Conservation (phyloP, 176 grass and related monocot species). For the Oryza nivara region DNA sequence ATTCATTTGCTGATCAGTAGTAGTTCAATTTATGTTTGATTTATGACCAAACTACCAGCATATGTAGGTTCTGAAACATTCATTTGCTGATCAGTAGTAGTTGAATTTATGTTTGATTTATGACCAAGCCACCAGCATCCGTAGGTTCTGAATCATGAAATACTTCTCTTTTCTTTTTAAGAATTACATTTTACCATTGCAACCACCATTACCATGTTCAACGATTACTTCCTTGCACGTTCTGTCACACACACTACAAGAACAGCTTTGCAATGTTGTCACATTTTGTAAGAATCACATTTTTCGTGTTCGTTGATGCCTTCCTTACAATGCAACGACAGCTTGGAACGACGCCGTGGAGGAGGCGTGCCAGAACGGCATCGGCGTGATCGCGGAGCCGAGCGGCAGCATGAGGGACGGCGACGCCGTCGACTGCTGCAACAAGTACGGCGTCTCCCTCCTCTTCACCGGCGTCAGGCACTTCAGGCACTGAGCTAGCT, state of each 20-base stretch:
- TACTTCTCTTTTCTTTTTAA: not conserved
- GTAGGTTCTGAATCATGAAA: not conserved
- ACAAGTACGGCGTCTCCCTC: slow-evolving; percentile 88
- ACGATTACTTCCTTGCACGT: too few species aligned
- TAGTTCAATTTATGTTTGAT: not conserved
- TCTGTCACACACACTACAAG: too few species aligned
- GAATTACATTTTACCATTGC: not conserved
- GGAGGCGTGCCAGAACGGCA: slow-evolving; percentile 75
- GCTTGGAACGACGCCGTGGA: slow-evolving; percentile 99
- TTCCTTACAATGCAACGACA: slow-evolving; percentile 6
- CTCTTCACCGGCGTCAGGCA: slow-evolving; percentile 86
- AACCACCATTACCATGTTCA: not conserved
- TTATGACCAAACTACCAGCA: not conserved
- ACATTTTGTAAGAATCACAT: too few species aligned
- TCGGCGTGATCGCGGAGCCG: slow-evolving; percentile 69
- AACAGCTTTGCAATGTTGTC: too few species aligned
- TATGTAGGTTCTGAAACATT: not conserved
- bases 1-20: not conserved
- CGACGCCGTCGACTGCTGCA: slow-evolving; percentile 85
- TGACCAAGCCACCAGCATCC: not conserved
- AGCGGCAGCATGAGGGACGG: slow-evolving; percentile 80
- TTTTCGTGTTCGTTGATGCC: too few species aligned
- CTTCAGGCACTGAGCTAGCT: slow-evolving; percentile 66
- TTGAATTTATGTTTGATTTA: not conserved
- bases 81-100: not conserved